Conservation (phyloP, 2,329 filamentous ascomycete species). For the Xylariomycetidae sp. region DNA sequence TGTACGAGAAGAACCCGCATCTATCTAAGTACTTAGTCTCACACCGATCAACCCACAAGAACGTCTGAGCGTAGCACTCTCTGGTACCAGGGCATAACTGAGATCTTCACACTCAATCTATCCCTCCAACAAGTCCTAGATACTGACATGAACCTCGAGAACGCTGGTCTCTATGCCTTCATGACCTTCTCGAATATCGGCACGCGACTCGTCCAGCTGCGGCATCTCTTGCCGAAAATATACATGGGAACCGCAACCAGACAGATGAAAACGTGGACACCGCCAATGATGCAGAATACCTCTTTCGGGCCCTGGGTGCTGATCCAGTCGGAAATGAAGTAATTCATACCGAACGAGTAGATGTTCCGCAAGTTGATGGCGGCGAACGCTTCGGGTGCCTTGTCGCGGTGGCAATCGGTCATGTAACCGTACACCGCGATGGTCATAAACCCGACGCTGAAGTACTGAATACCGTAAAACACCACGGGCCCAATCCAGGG, state of each 20-base stretch:
- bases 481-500: slow-evolving; percentile 19
- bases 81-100: too few species aligned
- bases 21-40: too few species aligned
- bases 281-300: slow-evolving; percentile 28
- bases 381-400: slow-evolving; percentile 25
- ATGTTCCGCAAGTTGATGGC: slow-evolving; percentile 23
- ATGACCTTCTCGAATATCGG: slow-evolving; percentile 24
- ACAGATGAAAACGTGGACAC: slow-evolving; percentile 28
- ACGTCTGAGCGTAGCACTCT: too few species aligned
- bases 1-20: slow-evolving; percentile 2
- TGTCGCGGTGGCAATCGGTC: slow-evolving; percentile 27
- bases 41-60: too few species aligned
- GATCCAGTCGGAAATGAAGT: slow-evolving; percentile 30
- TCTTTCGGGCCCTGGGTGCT: slow-evolving; percentile 24
- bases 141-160: too few species aligned
- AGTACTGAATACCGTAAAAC: slow-evolving; percentile 21
- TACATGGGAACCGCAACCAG: slow-evolving; percentile 28
- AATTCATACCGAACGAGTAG: slow-evolving; percentile 29
- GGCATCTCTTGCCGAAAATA: slow-evolving; percentile 27
- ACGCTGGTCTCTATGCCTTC: slow-evolving; percentile 6
- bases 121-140: too few species aligned
- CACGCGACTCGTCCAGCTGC: slow-evolving; percentile 25
- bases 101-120: too few species aligned
- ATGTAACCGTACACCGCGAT: slow-evolving; percentile 30
- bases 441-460: slow-evolving; percentile 19